Percentiles rank a stretch among this genome's conserved stretches.
These are phyloP conservation scores for Gossypioides kirkii DNA, from an alignment of 345 rosid species.

Conservation along the genomic window DNA sequence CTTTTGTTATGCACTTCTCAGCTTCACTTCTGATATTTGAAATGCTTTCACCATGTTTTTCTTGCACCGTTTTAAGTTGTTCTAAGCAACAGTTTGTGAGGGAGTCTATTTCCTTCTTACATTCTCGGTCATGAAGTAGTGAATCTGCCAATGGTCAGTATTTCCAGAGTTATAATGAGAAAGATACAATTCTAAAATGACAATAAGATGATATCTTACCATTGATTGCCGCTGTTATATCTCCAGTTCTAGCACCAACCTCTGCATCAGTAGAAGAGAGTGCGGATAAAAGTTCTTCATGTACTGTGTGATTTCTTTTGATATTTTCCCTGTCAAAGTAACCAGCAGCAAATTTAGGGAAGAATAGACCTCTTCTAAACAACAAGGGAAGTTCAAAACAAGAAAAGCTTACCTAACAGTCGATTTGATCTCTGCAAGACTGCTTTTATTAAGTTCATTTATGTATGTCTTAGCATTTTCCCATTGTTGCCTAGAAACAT, in stretches of 20 bases:
- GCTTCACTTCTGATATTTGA: slow-evolving; percentile 54
- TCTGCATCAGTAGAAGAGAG: slow-evolving; percentile 42
- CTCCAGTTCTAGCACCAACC: slow-evolving; percentile 36
- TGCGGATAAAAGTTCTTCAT: slow-evolving; percentile 41
- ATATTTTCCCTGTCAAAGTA: slow-evolving; percentile 41
- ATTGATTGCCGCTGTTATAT: slow-evolving; percentile 37
- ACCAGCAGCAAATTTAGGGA: neutral
- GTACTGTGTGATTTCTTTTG: slow-evolving; percentile 27
- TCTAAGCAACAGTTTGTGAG: slow-evolving; percentile 42
- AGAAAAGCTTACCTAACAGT: slow-evolving; percentile 7
- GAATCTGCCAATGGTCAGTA: slow-evolving; percentile 39
- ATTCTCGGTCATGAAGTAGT: slow-evolving; percentile 44
- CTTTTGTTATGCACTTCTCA: slow-evolving; percentile 61
- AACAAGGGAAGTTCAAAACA: neutral
- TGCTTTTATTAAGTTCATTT: slow-evolving; percentile 25
- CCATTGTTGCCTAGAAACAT: slow-evolving; percentile 49
- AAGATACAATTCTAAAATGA: slow-evolving; percentile 2
- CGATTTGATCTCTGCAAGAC: slow-evolving; percentile 25
- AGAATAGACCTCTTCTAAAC: neutral
- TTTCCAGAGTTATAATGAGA: neutral
- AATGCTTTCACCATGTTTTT: slow-evolving; percentile 52
- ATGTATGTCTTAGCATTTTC: slow-evolving; percentile 39
- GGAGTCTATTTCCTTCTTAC: slow-evolving; percentile 43
- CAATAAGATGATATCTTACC: slow-evolving; percentile 34
- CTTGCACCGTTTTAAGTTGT: slow-evolving; percentile 48